These are phyloP conservation scores for Ophiostoma sp. DNA, from an alignment of 2,329 filamentous ascomycete genomes.

Conservation along the genomic window DNA sequence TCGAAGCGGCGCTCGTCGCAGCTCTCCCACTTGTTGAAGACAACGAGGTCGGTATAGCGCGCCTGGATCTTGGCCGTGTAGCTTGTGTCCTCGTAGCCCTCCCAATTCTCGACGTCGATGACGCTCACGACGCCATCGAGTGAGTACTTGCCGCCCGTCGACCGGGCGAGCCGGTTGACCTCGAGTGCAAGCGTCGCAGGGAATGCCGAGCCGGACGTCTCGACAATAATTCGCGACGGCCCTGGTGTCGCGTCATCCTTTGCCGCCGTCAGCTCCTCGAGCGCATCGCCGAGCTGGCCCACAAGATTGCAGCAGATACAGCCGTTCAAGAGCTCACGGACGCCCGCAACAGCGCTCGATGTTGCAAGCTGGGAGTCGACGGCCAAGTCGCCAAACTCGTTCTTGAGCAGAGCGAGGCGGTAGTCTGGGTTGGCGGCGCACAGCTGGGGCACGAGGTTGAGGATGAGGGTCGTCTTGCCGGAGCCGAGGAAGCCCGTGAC, in stretches of 20 bases:
- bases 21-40: constrained; percentile 89
- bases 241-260: constrained; percentile 15
- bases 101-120: constrained; percentile 92
- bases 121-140: constrained; percentile 86
- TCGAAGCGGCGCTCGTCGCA: constrained; percentile 70
- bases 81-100: constrained; percentile 83
- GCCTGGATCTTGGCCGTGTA: constrained; percentile 87
- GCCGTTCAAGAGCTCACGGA: constrained; percentile 88
- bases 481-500: constrained; percentile 94
- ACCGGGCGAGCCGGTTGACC: constrained; percentile 70
- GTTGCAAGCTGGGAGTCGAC: constrained; percentile 88
- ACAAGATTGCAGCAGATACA: constrained; percentile 99
- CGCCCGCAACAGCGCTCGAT: constrained; percentile 75
- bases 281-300: constrained; percentile 76
- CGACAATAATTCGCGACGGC: constrained; percentile 86
- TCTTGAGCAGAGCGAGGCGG: constrained; percentile 90
- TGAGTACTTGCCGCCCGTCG: constrained; percentile 60
- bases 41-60: constrained; percentile 79
- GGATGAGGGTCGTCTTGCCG: constrained; percentile 91
- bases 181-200: constrained; percentile 88
- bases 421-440: constrained; percentile 65
- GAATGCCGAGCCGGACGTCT: constrained; percentile 84
- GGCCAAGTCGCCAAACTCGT: constrained; percentile 93
- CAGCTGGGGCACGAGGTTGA: constrained; percentile 89
- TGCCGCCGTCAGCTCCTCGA: constrained; percentile 62